Evolutionary conservation across 2,329 filamentous ascomycete species (phyloP).

Genomic region (Xylaria sp.): DNA sequence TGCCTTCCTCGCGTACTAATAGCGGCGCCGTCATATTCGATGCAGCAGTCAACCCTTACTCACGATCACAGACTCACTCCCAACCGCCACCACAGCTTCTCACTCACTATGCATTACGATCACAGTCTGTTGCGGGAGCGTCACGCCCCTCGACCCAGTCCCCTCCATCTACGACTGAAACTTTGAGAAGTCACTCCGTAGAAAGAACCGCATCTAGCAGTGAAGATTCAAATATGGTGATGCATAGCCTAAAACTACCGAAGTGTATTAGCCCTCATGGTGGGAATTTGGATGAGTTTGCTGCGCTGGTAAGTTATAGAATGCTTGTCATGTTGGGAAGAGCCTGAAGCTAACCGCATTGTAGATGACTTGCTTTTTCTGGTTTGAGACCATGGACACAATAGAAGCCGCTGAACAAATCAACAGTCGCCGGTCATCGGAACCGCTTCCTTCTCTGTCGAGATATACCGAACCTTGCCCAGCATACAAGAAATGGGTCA

Average conservation of each 20-base stretch:
- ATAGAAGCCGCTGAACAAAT: constrained; percentile 78
- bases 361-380: constrained; percentile 95
- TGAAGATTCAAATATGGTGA: constrained; percentile 59
- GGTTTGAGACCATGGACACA: constrained; percentile 91
- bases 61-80: constrained; percentile 50
- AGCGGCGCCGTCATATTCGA: constrained; percentile 50
- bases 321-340: constrained; percentile 24
- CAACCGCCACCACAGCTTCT: constrained; percentile 47
- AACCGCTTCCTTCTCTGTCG: constrained; percentile 63
- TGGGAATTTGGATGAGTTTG: constrained; percentile 83
- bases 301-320: constrained; percentile 72
- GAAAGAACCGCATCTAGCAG: constrained; percentile 48
- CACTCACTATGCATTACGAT: constrained; percentile 34
- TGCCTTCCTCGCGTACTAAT: constrained; percentile 51
- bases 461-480: constrained; percentile 78
- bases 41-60: constrained; percentile 40
- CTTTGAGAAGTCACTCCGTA: constrained; percentile 44
- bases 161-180: constrained; percentile 52
- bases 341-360: constrained; percentile 36
- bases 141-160: constrained; percentile 52
- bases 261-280: constrained; percentile 78
- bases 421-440: constrained; percentile 51
- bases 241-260: constrained; percentile 76
- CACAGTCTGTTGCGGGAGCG: constrained; percentile 38
- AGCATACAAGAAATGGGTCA: constrained; percentile 93